Evolutionary conservation across 768 basidiomycete genomes (phyloP).

Genomic region (Hemileccinum impolitum): DNA sequence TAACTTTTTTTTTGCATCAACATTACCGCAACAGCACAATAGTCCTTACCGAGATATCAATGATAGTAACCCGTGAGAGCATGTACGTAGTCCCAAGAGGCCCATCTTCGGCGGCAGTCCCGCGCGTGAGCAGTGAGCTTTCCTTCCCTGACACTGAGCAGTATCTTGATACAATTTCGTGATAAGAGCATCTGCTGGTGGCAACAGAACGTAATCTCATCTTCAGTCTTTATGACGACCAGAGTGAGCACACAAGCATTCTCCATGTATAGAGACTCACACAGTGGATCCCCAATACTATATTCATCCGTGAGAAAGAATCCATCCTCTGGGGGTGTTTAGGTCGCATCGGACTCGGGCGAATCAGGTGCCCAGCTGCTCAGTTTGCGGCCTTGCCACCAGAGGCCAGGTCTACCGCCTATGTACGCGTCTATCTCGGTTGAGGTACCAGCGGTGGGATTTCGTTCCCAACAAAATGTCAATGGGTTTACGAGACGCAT

Average conservation of each 20-base stretch:
- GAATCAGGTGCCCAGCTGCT: conserved; percentile 18
- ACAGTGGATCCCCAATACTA: background rate
- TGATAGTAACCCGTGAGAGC: background rate
- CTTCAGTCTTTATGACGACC: background rate
- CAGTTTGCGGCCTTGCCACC: conserved; percentile 31
- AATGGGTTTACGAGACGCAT: conserved; percentile 19
- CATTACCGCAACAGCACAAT: background rate
- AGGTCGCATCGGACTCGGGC: background rate
- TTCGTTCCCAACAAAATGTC: conserved; percentile 24
- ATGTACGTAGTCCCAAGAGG: background rate
- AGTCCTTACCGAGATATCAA: background rate
- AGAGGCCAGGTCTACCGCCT: conserved; percentile 39
- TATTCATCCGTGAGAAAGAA: background rate
- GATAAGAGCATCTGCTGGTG: background rate
- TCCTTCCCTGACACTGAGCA: background rate
- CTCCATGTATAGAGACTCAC: background rate
- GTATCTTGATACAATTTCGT: background rate
- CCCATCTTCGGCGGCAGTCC: background rate
- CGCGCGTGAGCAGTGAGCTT: background rate
- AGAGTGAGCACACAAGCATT: background rate
- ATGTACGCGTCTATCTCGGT: background rate
- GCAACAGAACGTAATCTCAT: background rate
- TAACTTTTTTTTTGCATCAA: background rate
- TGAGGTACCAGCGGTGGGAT: background rate
- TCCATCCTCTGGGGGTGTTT: background rate